Evolutionary conservation across 257 asterid genomes (phyloP).

Genomic region (Jacaranda mimosifolia): DNA sequence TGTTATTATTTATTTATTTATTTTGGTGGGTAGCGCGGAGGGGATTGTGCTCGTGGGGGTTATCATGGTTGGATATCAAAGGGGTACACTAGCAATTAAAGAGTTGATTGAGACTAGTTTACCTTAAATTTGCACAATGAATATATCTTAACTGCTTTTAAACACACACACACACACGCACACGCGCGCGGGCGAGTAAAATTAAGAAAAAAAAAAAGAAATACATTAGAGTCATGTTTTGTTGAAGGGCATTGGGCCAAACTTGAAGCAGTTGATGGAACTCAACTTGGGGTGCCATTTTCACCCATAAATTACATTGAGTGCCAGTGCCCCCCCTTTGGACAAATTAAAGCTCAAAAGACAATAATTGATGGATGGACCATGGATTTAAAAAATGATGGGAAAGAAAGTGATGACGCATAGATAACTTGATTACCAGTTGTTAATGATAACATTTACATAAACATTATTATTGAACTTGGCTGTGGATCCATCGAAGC

Average conservation of each 20-base stretch:
- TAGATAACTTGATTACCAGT: constrained; percentile 22
- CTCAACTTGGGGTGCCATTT: background rate
- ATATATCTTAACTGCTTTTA: too few species aligned
- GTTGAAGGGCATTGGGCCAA: background rate
- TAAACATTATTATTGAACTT: background rate
- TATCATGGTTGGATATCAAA: background rate
- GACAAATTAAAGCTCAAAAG: background rate
- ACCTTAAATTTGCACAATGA: background rate
- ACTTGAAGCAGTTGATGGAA: constrained; percentile 1
- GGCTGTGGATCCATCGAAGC: constrained; percentile 40
- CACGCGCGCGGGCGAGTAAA: too few species aligned
- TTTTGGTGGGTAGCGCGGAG: background rate
- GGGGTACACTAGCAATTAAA: background rate
- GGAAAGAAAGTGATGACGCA: constrained; percentile 4
- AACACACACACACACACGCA: too few species aligned
- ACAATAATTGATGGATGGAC: constrained; percentile 20
- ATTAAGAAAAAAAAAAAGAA: too few species aligned
- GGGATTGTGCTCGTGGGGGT: background rate
- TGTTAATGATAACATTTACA: constrained; percentile 19
- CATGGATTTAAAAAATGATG: background rate
- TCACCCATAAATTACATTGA: constrained; percentile 2
- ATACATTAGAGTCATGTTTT: too few species aligned
- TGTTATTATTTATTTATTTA: background rate
- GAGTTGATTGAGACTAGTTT: background rate
- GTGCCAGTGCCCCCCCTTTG: background rate